Evolutionary conservation across 169 alveolate genomes (phyloP).

Genomic region (Eimeria mitis): DNA sequence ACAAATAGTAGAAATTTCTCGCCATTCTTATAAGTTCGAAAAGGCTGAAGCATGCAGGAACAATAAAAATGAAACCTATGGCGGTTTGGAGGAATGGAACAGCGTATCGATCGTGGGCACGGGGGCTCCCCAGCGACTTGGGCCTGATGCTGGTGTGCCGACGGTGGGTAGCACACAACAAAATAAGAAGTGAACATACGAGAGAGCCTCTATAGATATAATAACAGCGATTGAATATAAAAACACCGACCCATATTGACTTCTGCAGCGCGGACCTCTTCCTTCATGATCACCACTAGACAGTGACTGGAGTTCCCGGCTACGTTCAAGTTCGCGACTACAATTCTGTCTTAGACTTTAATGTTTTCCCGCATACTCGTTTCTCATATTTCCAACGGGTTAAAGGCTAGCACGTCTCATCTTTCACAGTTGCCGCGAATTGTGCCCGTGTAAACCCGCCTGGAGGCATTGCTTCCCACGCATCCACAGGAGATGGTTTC

Average conservation of each 20-base stretch:
- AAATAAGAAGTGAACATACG: background rate
- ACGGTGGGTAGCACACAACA: background rate
- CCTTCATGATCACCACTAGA: background rate
- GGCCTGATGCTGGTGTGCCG: background rate
- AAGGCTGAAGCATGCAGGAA: background rate
- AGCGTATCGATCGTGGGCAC: background rate
- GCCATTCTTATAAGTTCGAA: background rate
- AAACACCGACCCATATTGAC: background rate
- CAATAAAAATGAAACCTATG: background rate
- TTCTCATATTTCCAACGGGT: background rate
- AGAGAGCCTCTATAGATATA: background rate
- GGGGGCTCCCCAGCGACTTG: constrained; percentile 5
- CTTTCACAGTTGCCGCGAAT: background rate
- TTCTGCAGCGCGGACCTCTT: too few species aligned
- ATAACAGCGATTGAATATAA: background rate
- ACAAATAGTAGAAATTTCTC: background rate
- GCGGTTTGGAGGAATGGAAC: background rate
- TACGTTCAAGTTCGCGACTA: background rate
- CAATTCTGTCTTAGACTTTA: background rate
- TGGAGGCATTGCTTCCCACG: background rate
- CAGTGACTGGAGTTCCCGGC: too few species aligned
- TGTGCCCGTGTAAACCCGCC: background rate
- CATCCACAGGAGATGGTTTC: background rate
- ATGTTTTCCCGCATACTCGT: background rate
- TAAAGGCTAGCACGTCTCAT: background rate